Evolutionary conservation across 2,329 filamentous ascomycete species (phyloP), one percentile per base, ranked within the genome.

Genomic region (Gaeumannomyces tritici): DNA sequence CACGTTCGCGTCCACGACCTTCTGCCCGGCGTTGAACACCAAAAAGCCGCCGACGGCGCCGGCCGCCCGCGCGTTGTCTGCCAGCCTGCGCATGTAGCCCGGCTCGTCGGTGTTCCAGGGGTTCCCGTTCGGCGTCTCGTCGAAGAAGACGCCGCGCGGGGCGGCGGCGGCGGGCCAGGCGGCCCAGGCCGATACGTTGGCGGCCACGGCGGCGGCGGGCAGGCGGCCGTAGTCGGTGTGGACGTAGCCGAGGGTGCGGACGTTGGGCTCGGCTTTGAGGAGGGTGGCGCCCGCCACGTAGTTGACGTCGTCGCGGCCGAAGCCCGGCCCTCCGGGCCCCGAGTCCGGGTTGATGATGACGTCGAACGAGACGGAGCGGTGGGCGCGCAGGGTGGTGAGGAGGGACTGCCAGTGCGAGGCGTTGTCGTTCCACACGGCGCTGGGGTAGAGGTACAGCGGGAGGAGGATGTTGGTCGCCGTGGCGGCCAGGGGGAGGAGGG

Each of bases 401-500:
- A 66, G 63, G 3, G 66, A 64, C 26, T 63, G 62, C 66, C 66
- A 67, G 59, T 67, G 62, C 12, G 61, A 59, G 4, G 62, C 58
- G 54, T 63, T 63, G 7, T 54, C 60, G 55, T 63, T 63, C 24
- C 42, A 60, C 1, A 15, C 42, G 28, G 35, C 61, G 33, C 61
- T 64, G 6, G 66, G 66, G 55, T 67, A 67, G 31, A 65, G 61
- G 64, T 67, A 67, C n/a, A 67, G 57, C 5, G 66, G 66, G 18
- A 67, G 60, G n/a, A 67, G 61, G 55, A 67, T 63, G 58, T 65
- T 63, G 35, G 54, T 59, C 47, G 65, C 65, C 18, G 60, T 31
- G 12, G 29, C 60, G 13, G 33, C 58, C 4, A 35, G 57, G 28
- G 28, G 35, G 11, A 59, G 57, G 8, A n/a, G 26, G 31, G 21